Conservation (phyloP, 2,329 filamentous ascomycete species). For the Pseudogymnoascus sp. region DNA sequence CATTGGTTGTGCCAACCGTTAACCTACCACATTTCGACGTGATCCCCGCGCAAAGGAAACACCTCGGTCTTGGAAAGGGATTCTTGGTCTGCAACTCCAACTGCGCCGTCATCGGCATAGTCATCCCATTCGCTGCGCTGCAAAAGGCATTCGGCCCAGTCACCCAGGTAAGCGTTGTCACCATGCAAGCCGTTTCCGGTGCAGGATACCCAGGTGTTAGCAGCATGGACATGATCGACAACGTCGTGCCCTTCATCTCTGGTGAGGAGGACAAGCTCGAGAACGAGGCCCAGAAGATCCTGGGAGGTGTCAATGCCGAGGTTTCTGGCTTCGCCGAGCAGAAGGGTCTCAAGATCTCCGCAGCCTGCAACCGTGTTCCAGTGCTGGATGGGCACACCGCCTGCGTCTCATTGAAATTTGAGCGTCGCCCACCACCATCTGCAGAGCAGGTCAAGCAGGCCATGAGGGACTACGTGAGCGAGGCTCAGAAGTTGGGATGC, state of each 20-base stretch:
- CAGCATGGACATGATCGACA: slow-evolving; percentile 94
- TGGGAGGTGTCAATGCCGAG: slow-evolving; percentile 66
- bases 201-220: slow-evolving; percentile 86
- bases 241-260: slow-evolving; percentile 86
- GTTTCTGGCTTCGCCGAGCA: slow-evolving; percentile 73
- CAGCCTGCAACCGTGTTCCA: slow-evolving; percentile 88
- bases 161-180: slow-evolving; percentile 70
- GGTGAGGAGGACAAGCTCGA: slow-evolving; percentile 97
- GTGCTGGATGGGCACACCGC: slow-evolving; percentile 92
- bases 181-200: slow-evolving; percentile 89
- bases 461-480: slow-evolving; percentile 71
- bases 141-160: slow-evolving; percentile 81
- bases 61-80: slow-evolving; percentile 68
- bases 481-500: slow-evolving; percentile 77
- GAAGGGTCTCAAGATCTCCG: slow-evolving; percentile 65
- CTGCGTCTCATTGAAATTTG: slow-evolving; percentile 84
- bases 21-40: slow-evolving; percentile 82
- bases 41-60: slow-evolving; percentile 78
- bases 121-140: slow-evolving; percentile 88
- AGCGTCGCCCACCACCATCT: slow-evolving; percentile 63
- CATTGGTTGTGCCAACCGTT: slow-evolving; percentile 89
- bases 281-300: slow-evolving; percentile 89
- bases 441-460: slow-evolving; percentile 72
- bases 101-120: slow-evolving; percentile 92
- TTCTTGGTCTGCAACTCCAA: slow-evolving; percentile 98